Base-by-base conservation (phyloP, 306 rosid species). In the Vigna trinervia region DNA sequence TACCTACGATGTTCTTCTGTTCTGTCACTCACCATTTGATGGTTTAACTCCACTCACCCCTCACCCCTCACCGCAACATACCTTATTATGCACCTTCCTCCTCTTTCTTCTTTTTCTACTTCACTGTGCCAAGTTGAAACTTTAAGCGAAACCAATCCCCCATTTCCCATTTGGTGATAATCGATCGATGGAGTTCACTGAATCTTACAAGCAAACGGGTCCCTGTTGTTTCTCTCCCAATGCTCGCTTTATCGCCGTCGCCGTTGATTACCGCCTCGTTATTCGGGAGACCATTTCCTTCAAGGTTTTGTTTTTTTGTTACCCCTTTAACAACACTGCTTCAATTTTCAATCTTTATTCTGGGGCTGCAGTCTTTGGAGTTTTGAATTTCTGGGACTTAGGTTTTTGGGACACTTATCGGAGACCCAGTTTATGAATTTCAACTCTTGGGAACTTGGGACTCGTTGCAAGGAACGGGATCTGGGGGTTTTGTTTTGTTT, bases 261-360 rank as follows among this genome's bases (percentile, higher is more conserved):
- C 96, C 58, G 99, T 92, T 78, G 99, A 95, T 80, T 95, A 92
- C 69, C 97, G 97, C 84, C 99, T 95, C 75, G 97, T 95, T 28
- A 93, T 95, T 83, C 97, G 99, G 30, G 96, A 95, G 22, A 92
- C 93, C 66, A 74, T 89, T 71, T 92, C 97, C n/a, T 88, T 95
- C 53, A 95, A 92, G 97, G 97, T 91, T 0, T 34, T 4, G 36
- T 13, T 30, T 50, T 22, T 56, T 57, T 5, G 5, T 10, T 12
- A 12, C 52, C 53, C 69, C 13, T 71, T 72, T 51, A 38, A 46
- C 23, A 0, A 60, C 10, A 1, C 43, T 74, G 17, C 59, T 26
- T 47, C 56, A 45, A 26, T 19, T 68, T 81, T 69, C 66, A 14
- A 4, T 47, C 23, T 80, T 56, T 67, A 3, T 34, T 13, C 48